Evolutionary conservation across 73 alveolate species (phyloP).

Genomic region (Tetrahymena borealis): DNA sequence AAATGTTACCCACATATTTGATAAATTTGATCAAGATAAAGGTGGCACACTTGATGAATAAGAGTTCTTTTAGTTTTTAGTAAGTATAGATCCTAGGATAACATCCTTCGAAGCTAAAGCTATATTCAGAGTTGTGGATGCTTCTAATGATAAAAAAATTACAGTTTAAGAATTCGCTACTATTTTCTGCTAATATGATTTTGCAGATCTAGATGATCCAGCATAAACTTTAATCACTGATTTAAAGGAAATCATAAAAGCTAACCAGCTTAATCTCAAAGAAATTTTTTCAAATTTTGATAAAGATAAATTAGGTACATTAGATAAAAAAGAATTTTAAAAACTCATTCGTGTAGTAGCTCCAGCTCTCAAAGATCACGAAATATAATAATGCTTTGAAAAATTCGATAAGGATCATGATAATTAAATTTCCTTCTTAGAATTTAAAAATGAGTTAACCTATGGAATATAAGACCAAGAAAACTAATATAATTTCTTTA

Average conservation of each 20-base stretch:
- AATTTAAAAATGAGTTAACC: not conserved
- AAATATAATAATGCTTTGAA: not conserved
- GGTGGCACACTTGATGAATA: conserved; percentile 2
- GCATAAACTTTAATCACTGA: not conserved
- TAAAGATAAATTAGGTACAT: not conserved
- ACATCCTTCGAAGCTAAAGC: not conserved
- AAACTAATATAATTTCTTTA: not conserved
- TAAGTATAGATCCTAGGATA: conserved; percentile 11
- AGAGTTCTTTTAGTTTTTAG: conserved; percentile 16
- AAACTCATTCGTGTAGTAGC: not conserved
- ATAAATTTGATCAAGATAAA: conserved; percentile 16
- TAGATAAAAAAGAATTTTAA: not conserved
- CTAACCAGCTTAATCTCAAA: not conserved
- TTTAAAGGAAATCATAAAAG: not conserved
- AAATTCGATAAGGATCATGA: not conserved
- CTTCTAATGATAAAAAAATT: not conserved
- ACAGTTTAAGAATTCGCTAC: not conserved
- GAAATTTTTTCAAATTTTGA: not conserved
- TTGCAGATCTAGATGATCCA: not conserved
- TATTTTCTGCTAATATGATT: not conserved
- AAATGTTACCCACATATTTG: not conserved
- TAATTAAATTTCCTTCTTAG: not conserved
- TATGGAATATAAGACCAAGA: not conserved
- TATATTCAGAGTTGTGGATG: conserved; percentile 18
- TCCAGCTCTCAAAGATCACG: not conserved